These are phyloP conservation scores for Chiua virens DNA, from an alignment of 768 basidiomycete species.

Conservation along the genomic window DNA sequence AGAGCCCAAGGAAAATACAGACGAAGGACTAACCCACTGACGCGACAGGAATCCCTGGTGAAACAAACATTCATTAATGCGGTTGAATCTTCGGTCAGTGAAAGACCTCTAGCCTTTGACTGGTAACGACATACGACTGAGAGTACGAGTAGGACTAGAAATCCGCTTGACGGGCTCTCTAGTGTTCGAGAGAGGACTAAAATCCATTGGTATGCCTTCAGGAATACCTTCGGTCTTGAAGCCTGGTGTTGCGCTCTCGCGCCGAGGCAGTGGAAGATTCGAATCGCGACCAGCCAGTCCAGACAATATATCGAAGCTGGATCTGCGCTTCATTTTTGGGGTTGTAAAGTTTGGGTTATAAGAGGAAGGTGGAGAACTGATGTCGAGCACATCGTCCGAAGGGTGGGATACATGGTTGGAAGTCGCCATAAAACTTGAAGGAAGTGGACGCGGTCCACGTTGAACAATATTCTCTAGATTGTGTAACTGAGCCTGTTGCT, in stretches of 20 bases:
- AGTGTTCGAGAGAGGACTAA: slow-evolving; percentile 41
- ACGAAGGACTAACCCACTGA: slow-evolving; percentile 62
- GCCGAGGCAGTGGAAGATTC: slow-evolving; percentile 64
- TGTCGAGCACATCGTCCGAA: slow-evolving; percentile 36
- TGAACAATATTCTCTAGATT: slow-evolving; percentile 67
- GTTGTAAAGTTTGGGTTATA: slow-evolving; percentile 37
- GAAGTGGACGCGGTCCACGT: slow-evolving; percentile 64
- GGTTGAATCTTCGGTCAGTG: slow-evolving; percentile 20
- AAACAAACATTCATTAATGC: slow-evolving; percentile 24
- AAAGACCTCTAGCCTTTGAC: slow-evolving; percentile 19
- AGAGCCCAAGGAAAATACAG: too few relatives aligned
- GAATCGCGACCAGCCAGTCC: slow-evolving; percentile 77
- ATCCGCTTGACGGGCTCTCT: slow-evolving; percentile 47
- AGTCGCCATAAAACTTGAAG: slow-evolving; percentile 38
- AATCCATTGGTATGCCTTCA: slow-evolving; percentile 71
- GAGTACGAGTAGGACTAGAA: slow-evolving; percentile 72
- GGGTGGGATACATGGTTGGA: slow-evolving; percentile 38
- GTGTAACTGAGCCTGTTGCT: slow-evolving; percentile 79
- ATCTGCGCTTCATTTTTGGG: slow-evolving; percentile 56
- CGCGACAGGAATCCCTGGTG: slow-evolving; percentile 70
- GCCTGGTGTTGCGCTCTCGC: slow-evolving; percentile 41
- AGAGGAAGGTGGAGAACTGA: slow-evolving; percentile 32
- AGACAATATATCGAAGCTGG: slow-evolving; percentile 71
- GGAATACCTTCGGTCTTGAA: slow-evolving; percentile 56
- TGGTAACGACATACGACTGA: slow-evolving; percentile 64